Percentiles rank a stretch among this genome's conserved stretches.
Evolutionary conservation across 495 filamentous ascomycete species (phyloP).

Genomic region (Trichoderma parareesei): DNA sequence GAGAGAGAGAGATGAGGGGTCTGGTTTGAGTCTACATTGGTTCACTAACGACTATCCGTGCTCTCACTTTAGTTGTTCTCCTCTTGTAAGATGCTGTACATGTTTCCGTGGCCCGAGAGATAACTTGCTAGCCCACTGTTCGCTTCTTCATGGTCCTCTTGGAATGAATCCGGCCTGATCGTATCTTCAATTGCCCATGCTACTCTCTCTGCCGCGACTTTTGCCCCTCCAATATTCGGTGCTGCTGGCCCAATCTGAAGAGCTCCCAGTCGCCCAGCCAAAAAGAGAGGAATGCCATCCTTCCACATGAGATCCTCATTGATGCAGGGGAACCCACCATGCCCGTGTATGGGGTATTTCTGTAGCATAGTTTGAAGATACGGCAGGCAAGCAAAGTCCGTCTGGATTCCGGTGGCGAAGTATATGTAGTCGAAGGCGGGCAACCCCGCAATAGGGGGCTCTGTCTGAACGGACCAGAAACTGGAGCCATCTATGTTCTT

Average conservation of each 20-base stretch:
- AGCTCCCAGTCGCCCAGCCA: constrained; percentile 50
- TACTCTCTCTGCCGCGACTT: constrained; percentile 53
- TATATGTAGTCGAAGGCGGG: constrained; percentile 55
- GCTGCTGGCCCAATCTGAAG: constrained; percentile 53
- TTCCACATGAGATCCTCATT: constrained; percentile 58
- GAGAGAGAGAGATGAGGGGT: no score
- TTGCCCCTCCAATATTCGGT: constrained; percentile 55
- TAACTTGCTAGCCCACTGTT: neutral
- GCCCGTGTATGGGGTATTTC: constrained; percentile 44
- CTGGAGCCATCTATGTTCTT: constrained; percentile 25
- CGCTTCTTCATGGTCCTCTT: neutral
- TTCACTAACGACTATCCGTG: neutral
- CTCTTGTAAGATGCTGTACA: constrained; percentile 8
- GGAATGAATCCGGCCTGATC: neutral
- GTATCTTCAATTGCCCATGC: constrained; percentile 51
- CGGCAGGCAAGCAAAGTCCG: constrained; percentile 42
- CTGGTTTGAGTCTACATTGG: no score
- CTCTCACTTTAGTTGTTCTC: neutral
- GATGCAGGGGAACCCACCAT: constrained; percentile 50
- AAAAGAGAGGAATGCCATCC: constrained; percentile 50
- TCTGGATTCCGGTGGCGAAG: constrained; percentile 50
- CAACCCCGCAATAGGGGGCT: constrained; percentile 40
- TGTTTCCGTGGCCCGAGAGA: constrained; percentile 7
- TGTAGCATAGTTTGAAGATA: constrained; percentile 41
- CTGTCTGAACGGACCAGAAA: constrained; percentile 40